phyloP scores from a whole-genome alignment of 306 rosid species.

The Begonia masoniana region DNA sequence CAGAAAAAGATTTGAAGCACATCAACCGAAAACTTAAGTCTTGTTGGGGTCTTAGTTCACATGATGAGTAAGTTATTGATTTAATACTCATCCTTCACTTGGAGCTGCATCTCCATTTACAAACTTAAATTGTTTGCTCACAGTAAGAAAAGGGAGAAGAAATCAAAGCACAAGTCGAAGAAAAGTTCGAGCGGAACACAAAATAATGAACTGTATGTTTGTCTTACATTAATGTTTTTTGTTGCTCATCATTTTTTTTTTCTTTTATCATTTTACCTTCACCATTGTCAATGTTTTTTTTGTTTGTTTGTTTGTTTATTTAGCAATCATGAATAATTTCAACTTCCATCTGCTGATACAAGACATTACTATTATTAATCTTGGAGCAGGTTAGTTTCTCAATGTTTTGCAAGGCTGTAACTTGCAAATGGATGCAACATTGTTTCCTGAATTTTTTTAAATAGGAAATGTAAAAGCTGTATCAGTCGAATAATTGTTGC shows the following conservation, averaged over 20 bases:
- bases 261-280: background rate
- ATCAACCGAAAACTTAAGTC: constrained; percentile 72
- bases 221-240: background rate
- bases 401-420: background rate
- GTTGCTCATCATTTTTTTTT: background rate
- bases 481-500: too few relatives aligned
- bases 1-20: constrained; percentile 82
- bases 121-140: constrained; percentile 23
- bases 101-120: background rate
- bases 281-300: too few relatives aligned
- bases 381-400: background rate
- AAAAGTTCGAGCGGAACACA: constrained; percentile 47
- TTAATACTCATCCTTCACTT: background rate
- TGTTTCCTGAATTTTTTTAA: too few relatives aligned
- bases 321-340: background rate
- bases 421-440: too few relatives aligned
- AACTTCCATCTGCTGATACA: background rate
- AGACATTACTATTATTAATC: background rate
- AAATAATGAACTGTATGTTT: constrained; percentile 16
- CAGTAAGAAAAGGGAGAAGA: constrained; percentile 86
- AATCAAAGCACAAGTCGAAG: constrained; percentile 85
- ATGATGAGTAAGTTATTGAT: constrained; percentile 43
- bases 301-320: background rate
- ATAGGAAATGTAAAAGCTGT: too few relatives aligned
- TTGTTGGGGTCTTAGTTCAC: constrained; percentile 84